A percentile compares a stretch with the other conserved stretches of the same genome.
phyloP scores from a whole-genome alignment of 192 early-diverging fungal genomes.

The Umbelopsis sp. region DNA sequence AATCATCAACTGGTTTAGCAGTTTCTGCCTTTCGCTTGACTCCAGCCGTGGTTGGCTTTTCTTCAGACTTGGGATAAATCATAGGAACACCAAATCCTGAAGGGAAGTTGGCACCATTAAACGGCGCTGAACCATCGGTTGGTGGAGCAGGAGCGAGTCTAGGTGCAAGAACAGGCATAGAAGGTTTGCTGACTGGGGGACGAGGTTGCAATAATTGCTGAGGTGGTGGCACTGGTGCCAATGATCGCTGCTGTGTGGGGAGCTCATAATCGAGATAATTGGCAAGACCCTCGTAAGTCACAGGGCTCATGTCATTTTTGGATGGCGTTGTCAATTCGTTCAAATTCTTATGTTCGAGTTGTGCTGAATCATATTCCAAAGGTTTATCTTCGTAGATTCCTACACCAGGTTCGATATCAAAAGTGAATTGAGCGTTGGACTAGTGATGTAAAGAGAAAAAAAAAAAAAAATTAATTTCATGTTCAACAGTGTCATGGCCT shows the following conservation, averaged over 20 bases:
- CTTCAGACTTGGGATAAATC: not conserved
- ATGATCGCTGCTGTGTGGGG: slow-evolving; percentile 29
- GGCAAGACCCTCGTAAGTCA: slow-evolving; percentile 38
- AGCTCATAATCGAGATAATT: slow-evolving; percentile 45
- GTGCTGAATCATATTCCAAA: slow-evolving; percentile 13
- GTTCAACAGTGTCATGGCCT: not conserved
- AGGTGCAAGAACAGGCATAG: slow-evolving; percentile 26
- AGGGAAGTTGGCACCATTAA: slow-evolving; percentile 25
- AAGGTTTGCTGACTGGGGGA: not conserved
- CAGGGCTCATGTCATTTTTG: slow-evolving; percentile 23
- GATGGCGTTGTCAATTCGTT: slow-evolving; percentile 9
- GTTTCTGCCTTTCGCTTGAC: slow-evolving; percentile 14
- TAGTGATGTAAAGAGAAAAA: not conserved
- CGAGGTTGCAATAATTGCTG: not conserved
- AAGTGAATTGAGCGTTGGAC: slow-evolving; percentile 74
- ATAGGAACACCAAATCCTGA: not conserved
- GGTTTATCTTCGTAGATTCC: slow-evolving; percentile 47
- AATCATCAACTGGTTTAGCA: slow-evolving; percentile 1
- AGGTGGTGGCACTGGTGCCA: not conserved
- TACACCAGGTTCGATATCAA: slow-evolving; percentile 59
- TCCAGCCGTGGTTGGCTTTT: not conserved
- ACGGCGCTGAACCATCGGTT: slow-evolving; percentile 20
- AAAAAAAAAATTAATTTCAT: not conserved
- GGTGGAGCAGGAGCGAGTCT: slow-evolving; percentile 19
- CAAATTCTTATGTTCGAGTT: not conserved